Conservation (phyloP, 371 early-diverging fungal species). For the Rhizopus delemar region DNA sequence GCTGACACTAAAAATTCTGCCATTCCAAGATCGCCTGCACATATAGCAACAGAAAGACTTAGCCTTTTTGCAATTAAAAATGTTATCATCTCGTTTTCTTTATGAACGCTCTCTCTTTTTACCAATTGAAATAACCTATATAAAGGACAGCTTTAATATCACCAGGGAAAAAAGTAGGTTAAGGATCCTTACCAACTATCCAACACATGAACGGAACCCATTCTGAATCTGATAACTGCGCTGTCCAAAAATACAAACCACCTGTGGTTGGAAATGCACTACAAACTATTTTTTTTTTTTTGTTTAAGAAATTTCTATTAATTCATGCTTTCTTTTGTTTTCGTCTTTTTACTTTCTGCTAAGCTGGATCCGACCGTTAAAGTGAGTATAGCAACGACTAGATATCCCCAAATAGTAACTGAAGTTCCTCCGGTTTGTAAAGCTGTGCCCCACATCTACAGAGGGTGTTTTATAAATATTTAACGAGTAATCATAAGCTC, state of each 20-base stretch:
- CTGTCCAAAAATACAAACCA: conserved; percentile 38
- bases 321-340: neutral
- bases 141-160: neutral
- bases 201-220: conserved; percentile 46
- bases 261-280: conserved; percentile 36
- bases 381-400: conserved; percentile 55
- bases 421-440: conserved; percentile 62
- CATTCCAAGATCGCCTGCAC: conserved; percentile 56
- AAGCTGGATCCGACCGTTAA: conserved; percentile 57
- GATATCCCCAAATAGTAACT: conserved; percentile 66
- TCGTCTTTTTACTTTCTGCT: conserved; percentile 53
- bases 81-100: no score
- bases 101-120: neutral
- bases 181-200: conserved; percentile 21
- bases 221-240: conserved; percentile 30
- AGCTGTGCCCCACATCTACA: conserved; percentile 35
- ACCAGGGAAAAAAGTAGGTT: neutral
- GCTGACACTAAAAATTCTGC: conserved; percentile 54
- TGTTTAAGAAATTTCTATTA: neutral
- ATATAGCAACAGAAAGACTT: conserved; percentile 48
- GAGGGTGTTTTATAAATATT: neutral
- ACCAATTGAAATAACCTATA: conserved; percentile 28
- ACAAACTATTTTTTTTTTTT: conserved; percentile 21
- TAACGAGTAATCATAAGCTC: neutral
- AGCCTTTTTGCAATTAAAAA: conserved; percentile 11